Base-by-base conservation (phyloP, 2,329 filamentous ascomycete species). In the Botrytis tulipae region DNA sequence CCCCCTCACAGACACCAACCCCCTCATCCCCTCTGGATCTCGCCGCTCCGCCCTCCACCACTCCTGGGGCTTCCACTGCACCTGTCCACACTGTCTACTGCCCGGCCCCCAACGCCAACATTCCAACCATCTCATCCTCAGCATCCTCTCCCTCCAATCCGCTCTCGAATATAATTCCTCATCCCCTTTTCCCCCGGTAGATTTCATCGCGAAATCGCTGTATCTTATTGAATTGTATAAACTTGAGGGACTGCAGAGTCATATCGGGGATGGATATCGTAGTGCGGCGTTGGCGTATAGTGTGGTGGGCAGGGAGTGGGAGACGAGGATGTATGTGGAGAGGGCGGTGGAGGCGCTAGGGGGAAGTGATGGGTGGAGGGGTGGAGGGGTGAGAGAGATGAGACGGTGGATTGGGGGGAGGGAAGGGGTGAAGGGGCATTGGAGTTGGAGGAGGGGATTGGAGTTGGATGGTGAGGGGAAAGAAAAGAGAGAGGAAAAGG, bases 31-130 rank as follows among this genome's bases (percentile, higher is more conserved):
- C 3, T 76, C 76, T 5, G 62, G 75, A 8, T 75, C 74, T 18
- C 77, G 83, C 12, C 77, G 80, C 51, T 69, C 75, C 44, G 77
- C 77, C 12, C 78, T 83, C 20, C 74, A 78, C 9, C 75, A 77
- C 10, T 78, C 79, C 65, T 84, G 82, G 83, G 81, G 82, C 1
- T 84, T 84, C 72, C 60, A 76, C 9, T 84, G 83, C 76, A 78
- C 78, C n/a, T 84, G 83, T 71, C 71, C 75, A 0, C 76, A 79
- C 8, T 84, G 83, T 76, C 35, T 51, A 0, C 25, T 25, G 16
- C n/a, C 48, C 9, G 2, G 22, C 3, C 8, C 37, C 6, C 67
- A 35, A 10, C 51, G 37, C 4, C 51, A 10, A 1, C 25, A 18
- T 10, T 46, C 67, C 37, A 46, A 70, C 51, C 54, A 42, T 10